A percentile compares a stretch with the other conserved stretches of the same genome.
Conservation (phyloP, 352 stramenopile species). For the Globisporangium carolinianum region DNA sequence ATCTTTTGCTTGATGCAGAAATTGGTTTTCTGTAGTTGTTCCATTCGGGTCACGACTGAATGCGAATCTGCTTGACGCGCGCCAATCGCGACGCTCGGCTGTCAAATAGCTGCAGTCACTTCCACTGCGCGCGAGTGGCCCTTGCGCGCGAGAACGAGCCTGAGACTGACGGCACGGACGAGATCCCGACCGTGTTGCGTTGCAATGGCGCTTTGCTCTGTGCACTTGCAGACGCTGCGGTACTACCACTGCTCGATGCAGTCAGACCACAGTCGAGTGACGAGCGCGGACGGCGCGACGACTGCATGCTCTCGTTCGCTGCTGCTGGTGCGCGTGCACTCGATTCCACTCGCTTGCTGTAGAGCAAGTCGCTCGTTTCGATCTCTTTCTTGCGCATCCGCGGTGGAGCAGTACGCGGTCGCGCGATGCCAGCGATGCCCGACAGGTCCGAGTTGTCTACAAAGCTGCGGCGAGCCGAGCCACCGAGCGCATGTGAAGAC, state of each 20-base stretch:
- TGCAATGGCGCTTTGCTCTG: slow-evolving; percentile 1
- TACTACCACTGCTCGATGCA: not conserved
- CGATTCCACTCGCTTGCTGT: slow-evolving; percentile 34
- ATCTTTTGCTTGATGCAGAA: slow-evolving; percentile 5
- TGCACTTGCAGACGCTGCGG: not conserved
- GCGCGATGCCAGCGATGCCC: not conserved
- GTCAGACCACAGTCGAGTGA: slow-evolving; percentile 22
- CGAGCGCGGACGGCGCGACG: slow-evolving; percentile 23
- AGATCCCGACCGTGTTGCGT: slow-evolving; percentile 6
- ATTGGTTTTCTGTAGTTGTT: too few species aligned
- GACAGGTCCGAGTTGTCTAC: not conserved
- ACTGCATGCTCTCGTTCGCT: slow-evolving; percentile 15
- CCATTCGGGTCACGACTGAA: too few species aligned
- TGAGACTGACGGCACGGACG: slow-evolving; percentile 1
- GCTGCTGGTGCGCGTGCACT: slow-evolving; percentile 6
- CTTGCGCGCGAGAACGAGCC: slow-evolving; percentile 15
- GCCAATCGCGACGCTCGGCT: not conserved
- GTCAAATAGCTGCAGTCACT: slow-evolving; percentile 13
- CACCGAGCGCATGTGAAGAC: slow-evolving; percentile 2
- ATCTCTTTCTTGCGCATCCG: slow-evolving; percentile 30
- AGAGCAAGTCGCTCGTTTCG: slow-evolving; percentile 33
- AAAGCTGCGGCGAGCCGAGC: slow-evolving; percentile 4
- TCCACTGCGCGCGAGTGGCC: slow-evolving; percentile 40
- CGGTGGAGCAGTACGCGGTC: slow-evolving; percentile 37
- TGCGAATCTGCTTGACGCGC: not conserved